A percentile compares a stretch with the other conserved stretches of the same genome.
Conservation (phyloP, 75 land plant genomes). For the Sequoia sempervirens region DNA sequence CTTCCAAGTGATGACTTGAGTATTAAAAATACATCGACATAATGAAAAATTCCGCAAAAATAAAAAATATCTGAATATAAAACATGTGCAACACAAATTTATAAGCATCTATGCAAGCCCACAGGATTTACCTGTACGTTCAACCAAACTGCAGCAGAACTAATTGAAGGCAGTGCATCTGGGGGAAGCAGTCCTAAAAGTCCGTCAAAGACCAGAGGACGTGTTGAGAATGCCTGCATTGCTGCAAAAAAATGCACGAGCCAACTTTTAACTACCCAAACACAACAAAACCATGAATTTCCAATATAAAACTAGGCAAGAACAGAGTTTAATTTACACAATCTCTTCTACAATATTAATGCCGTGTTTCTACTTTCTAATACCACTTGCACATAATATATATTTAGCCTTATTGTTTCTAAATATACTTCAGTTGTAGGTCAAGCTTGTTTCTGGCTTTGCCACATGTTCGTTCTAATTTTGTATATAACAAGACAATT, state of each 20-base stretch:
- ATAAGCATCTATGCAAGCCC: not conserved
- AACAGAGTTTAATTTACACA: not conserved
- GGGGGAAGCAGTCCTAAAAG: constrained; percentile 10
- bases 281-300: not conserved
- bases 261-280: not conserved
- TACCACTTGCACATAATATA: not conserved
- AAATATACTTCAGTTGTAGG: not conserved
- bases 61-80: not conserved
- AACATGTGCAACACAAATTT: not conserved
- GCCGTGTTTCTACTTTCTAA: not conserved
- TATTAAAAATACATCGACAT: not conserved
- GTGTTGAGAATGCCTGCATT: constrained; percentile 27
- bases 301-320: not conserved
- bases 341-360: not conserved
- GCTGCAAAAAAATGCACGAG: constrained; percentile 19
- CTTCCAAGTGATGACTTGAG: not conserved
- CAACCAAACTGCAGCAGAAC: constrained; percentile 29
- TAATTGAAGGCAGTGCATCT: constrained; percentile 16
- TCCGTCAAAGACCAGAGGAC: constrained; percentile 31
- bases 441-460: not conserved
- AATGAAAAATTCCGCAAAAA: not conserved
- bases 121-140: constrained; percentile 33
- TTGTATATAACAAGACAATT: not conserved
- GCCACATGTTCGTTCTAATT: not conserved
- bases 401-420: not conserved